Evolutionary conservation across 495 filamentous ascomycete species (phyloP), one percentile per base, ranked within the genome.

Genomic region (Usnea hakonensis): DNA sequence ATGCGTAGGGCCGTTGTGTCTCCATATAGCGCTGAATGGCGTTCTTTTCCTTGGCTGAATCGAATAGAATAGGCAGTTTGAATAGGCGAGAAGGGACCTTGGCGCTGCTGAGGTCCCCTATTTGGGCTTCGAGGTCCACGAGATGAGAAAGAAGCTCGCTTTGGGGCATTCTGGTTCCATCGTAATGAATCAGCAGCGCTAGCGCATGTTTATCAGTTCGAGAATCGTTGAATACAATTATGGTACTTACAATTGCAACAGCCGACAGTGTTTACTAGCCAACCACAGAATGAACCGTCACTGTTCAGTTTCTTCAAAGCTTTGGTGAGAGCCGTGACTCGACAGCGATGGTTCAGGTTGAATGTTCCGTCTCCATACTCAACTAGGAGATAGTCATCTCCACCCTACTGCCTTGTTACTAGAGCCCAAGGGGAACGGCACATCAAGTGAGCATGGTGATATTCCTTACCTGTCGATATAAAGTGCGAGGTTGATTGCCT

Each of bases 1-100:
- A 72, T 7, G 82, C 83, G 43, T 82, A 78, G 8, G 81, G 78
- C 2, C 83, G 76, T 57, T 83, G 82, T 2, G 79, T 83, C 44
- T 81, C 77, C 69, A 80, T 83, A 68, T 86, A 86, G 8, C 83
- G 77, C 30, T 76, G 61, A 4, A 80, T 76, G 0, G 79, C 78
- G 37, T 78, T 78, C 1, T 74, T 69, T 54, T 83, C 77, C 28
- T 73, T 76, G 55, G 76, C 71, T 67, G 74, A 75, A 57, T 81
- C 71, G 69, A 85, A 85, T 30, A 76, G 73, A 16, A 86, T 73
- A 3, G 83, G 83, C 0, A 86, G 76, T 28, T 73, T 72, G 69
- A 85, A 82, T 10, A 72, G 69, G 26, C 82, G 76, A 55, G 72
- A 77, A 50, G 79, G 81, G 26, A 85, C 71, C 61, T 78, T 82